These are phyloP conservation scores for Cercis canadensis DNA, from an alignment of 306 rosid genomes.

Conservation along the genomic window DNA sequence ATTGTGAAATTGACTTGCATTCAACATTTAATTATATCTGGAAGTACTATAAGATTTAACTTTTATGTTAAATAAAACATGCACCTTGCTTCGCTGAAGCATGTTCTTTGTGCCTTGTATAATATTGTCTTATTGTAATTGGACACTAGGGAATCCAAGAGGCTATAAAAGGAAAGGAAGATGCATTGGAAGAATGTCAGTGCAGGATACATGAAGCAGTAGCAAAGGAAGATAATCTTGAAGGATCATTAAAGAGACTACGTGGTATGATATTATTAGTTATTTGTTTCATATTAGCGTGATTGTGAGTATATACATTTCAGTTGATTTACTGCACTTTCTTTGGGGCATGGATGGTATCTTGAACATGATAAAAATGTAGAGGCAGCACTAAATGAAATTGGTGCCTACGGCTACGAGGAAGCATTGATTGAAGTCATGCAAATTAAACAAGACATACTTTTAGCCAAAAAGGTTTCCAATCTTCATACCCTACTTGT, in stretches of 20 bases:
- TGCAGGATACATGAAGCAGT: slow-evolving; percentile 46
- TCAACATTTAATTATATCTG: no score
- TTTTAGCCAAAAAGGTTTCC: slow-evolving; percentile 47
- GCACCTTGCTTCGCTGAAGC: no score
- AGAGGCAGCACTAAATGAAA: slow-evolving; percentile 62
- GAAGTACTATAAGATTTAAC: no score
- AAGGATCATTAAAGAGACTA: slow-evolving; percentile 50
- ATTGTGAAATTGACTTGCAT: no score
- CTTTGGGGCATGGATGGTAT: no score
- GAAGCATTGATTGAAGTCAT: slow-evolving; percentile 51
- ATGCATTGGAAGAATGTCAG: slow-evolving; percentile 33
- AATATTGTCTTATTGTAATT: slow-evolving; percentile 19
- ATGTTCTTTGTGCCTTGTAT: no score
- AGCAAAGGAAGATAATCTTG: slow-evolving; percentile 42
- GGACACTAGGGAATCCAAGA: slow-evolving; percentile 44
- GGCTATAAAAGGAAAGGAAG: slow-evolving; percentile 42
- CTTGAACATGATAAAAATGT: slow-evolving; percentile 14
- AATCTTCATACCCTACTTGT: neutral
- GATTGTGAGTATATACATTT: slow-evolving; percentile 6
- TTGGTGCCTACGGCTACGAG: slow-evolving; percentile 57
- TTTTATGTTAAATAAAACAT: no score
- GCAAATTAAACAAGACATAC: slow-evolving; percentile 42
- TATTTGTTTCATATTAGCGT: neutral
- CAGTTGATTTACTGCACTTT: neutral
- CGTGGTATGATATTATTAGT: slow-evolving; percentile 41